Evolutionary conservation across 1,139 yeast genomes (phyloP).

Genomic region (Yamadazyma blattariae): DNA sequence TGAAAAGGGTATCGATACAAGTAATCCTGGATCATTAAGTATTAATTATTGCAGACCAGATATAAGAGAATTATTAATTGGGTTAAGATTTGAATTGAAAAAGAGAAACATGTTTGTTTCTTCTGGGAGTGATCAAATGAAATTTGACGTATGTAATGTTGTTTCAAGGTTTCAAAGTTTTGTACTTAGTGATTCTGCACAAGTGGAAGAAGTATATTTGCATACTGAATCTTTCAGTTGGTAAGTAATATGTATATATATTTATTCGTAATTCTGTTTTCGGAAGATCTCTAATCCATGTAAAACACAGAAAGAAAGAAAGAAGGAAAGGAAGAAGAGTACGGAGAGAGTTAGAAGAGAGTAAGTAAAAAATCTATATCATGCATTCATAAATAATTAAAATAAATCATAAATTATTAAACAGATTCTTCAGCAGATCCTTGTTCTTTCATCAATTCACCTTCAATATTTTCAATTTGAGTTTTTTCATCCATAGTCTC

Average conservation of each 20-base stretch:
- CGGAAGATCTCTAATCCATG: not conserved
- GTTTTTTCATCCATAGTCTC: constrained; percentile 5
- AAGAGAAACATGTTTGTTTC: constrained; percentile 45
- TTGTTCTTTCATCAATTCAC: not conserved
- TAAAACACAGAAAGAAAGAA: not conserved
- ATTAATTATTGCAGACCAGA: constrained; percentile 35
- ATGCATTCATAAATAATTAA: not conserved
- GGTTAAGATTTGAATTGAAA: constrained; percentile 21
- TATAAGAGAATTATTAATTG: constrained; percentile 17
- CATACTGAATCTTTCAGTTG: constrained; percentile 63
- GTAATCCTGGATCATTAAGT: constrained; percentile 11
- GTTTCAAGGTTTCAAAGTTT: constrained; percentile 38
- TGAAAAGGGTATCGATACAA: not conserved
- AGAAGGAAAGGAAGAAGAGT: not conserved
- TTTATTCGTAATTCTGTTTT: not conserved
- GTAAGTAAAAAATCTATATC: not conserved
- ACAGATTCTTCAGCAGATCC: constrained; percentile 1
- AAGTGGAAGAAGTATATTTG: constrained; percentile 49
- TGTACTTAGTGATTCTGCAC: constrained; percentile 29
- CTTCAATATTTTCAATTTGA: constrained; percentile 3
- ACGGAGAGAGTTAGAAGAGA: not conserved
- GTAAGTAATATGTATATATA: constrained; percentile 21
- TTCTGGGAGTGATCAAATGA: constrained; percentile 51
- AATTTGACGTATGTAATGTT: constrained; percentile 38
- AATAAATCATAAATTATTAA: not conserved